Base-by-base conservation (phyloP, 306 rosid species). In the Begonia loranthoides region DNA sequence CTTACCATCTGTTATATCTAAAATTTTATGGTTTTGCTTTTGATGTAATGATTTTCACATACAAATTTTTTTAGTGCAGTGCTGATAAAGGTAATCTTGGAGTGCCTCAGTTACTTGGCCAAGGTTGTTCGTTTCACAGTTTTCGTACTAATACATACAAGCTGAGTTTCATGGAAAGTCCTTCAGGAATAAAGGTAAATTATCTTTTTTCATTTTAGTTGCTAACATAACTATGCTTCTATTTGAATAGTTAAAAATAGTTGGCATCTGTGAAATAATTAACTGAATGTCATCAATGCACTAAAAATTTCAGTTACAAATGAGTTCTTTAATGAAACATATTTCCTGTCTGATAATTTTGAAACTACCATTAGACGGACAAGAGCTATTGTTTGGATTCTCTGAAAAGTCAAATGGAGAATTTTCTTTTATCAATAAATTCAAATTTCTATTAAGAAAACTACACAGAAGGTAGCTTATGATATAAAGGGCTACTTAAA, bases 41-140 rank as follows among this genome's bases (percentile, higher is more conserved):
- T 33, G 19, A 59, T 61, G 24, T 19, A 19, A 19, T 63, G 22
- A 41, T 41, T 49, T 48, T 34, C 22, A 13, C 12, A 24, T 14
- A 12, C 12, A 17, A 0, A 16, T 44, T 51, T 56, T 57, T 61
- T 63, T 28, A 49, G 70, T 73, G 65, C 73, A 84, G 97, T 49
- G 77, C 81, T 10, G 93, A 86, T 49, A 92, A 71, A 75, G 93
- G 87, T 45, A 92, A 92, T 66, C 99, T 92, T 38, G 99, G 94
- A 9, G 80, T 90, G 62, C 94, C 95, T 51, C 99, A 90, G 65
- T 68, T 90, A 67, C 87, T 94, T 9, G 99, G 99, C 46, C 94
- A 90, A 72, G 99, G 99, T 48, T 90, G 99, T 64, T 90, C 95
- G n/a, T 86, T 90, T 73, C 99, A 90, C 52, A 86, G 99, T 77